Conservation (phyloP, 2,329 filamentous ascomycete species). For the Calonectria hawksworthii region DNA sequence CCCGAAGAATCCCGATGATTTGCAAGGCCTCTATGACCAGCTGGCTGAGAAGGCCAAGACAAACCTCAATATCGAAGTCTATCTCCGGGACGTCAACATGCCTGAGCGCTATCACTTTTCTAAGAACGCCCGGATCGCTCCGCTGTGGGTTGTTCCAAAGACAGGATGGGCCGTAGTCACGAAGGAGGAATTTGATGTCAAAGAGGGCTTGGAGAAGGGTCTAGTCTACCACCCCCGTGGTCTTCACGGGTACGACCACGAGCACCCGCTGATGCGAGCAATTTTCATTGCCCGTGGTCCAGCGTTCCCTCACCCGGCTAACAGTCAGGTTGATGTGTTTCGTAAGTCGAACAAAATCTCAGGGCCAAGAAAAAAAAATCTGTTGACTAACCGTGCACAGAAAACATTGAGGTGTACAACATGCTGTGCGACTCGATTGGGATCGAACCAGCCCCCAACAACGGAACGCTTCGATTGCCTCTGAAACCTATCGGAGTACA, state of each 20-base stretch:
- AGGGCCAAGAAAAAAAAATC: not conserved
- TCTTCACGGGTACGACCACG: slow-evolving; percentile 94
- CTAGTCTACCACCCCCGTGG: slow-evolving; percentile 84
- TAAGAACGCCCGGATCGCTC: slow-evolving; percentile 89
- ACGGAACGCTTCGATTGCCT: slow-evolving; percentile 85
- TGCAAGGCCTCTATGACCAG: slow-evolving; percentile 76
- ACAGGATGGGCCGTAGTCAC: slow-evolving; percentile 93
- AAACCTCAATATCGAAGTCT: slow-evolving; percentile 85
- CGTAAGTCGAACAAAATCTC: slow-evolving; percentile 71
- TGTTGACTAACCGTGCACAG: slow-evolving; percentile 59
- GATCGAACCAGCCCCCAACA: slow-evolving; percentile 81
- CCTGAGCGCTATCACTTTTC: slow-evolving; percentile 93
- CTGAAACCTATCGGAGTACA: slow-evolving; percentile 75
- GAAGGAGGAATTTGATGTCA: slow-evolving; percentile 82
- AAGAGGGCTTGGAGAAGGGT: slow-evolving; percentile 72
- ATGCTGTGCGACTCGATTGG: slow-evolving; percentile 91
- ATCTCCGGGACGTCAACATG: slow-evolving; percentile 89
- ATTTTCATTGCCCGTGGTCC: slow-evolving; percentile 95
- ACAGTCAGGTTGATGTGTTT: slow-evolving; percentile 84
- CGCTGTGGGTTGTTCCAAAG: slow-evolving; percentile 93
- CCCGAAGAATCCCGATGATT: slow-evolving; percentile 77
- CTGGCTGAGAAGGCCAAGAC: slow-evolving; percentile 68
- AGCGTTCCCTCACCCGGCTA: slow-evolving; percentile 88
- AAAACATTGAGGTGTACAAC: slow-evolving; percentile 97
- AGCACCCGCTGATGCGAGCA: slow-evolving; percentile 94